Percentiles rank a stretch among this genome's conserved stretches.
These are phyloP conservation scores for Podospora pseudopauciseta DNA, from an alignment of 495 filamentous ascomycete species.

Conservation along the genomic window DNA sequence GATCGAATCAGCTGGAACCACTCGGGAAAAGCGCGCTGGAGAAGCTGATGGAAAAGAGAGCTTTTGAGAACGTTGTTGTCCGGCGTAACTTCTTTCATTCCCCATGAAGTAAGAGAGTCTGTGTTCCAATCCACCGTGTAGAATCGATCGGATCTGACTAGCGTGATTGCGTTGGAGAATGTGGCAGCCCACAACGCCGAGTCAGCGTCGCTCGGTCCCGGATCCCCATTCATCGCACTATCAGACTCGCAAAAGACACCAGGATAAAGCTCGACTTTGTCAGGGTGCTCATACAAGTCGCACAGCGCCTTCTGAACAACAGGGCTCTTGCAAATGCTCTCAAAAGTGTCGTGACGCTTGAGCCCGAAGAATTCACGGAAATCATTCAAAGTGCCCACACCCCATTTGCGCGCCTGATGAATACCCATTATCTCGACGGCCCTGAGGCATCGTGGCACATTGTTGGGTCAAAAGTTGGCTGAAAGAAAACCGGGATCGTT, in stretches of 20 bases:
- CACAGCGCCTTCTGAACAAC: slow-evolving; percentile 64
- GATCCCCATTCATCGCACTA: slow-evolving; percentile 62
- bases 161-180: slow-evolving; percentile 72
- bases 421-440: slow-evolving; percentile 75
- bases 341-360: slow-evolving; percentile 64
- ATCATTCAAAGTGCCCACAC: slow-evolving; percentile 73
- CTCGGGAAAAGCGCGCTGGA: slow-evolving; percentile 65
- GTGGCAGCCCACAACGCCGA: slow-evolving; percentile 62
- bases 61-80: slow-evolving; percentile 65
- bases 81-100: slow-evolving; percentile 65
- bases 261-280: slow-evolving; percentile 50
- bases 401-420: slow-evolving; percentile 72
- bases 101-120: slow-evolving; percentile 72
- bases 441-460: slow-evolving; percentile 39
- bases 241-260: slow-evolving; percentile 64
- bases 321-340: slow-evolving; percentile 71
- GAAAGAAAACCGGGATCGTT: too few relatives aligned
- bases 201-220: slow-evolving; percentile 59
- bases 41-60: slow-evolving; percentile 70
- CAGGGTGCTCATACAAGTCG: slow-evolving; percentile 71
- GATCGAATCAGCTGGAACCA: slow-evolving; percentile 66
- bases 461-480: too few relatives aligned
- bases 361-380: slow-evolving; percentile 74
- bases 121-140: slow-evolving; percentile 67
- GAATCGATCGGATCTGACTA: slow-evolving; percentile 79